Conservation (phyloP, 495 filamentous ascomycete species). For the Durotheca rogersii region DNA sequence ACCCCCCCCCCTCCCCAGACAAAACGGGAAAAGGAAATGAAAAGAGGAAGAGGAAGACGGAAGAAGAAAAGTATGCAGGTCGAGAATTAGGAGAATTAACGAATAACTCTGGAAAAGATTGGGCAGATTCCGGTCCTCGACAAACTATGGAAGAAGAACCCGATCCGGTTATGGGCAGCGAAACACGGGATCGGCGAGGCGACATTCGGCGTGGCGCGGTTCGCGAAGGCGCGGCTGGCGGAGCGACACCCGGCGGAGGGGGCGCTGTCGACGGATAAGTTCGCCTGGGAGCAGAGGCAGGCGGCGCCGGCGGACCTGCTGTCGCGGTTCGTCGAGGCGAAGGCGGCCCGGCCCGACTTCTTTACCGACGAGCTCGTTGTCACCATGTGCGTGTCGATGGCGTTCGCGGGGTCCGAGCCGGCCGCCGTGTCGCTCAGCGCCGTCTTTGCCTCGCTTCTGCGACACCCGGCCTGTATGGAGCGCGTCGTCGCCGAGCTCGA, state of each 20-base stretch:
- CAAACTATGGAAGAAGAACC: conserved; percentile 28
- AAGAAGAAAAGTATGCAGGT: too few relatives aligned
- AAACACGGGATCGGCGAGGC: conserved; percentile 44
- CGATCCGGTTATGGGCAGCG: conserved; percentile 38
- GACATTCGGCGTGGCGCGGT: conserved; percentile 44
- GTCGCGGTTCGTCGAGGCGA: conserved; percentile 35
- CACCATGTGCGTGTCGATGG: conserved; percentile 52
- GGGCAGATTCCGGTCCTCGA: conserved; percentile 39
- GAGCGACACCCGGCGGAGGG: conserved; percentile 27
- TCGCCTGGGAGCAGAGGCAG: conserved; percentile 19
- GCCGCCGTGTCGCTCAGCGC: conserved; percentile 55
- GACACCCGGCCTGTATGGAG: conserved; percentile 38
- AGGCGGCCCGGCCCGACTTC: conserved; percentile 51
- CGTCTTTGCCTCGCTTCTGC: conserved; percentile 54
- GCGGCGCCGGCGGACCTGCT: conserved; percentile 11
- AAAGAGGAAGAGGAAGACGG: too few relatives aligned
- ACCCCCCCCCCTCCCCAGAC: too few relatives aligned
- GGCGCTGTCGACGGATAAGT: conserved; percentile 17
- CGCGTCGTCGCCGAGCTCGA: conserved; percentile 51
- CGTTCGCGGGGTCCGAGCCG: conserved; percentile 58
- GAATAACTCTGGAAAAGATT: conserved; percentile 4
- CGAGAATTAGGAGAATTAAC: conserved; percentile 10
- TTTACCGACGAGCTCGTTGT: conserved; percentile 53
- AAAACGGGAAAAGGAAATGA: too few relatives aligned
- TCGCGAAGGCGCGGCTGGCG: conserved; percentile 47